Evolutionary conservation across 1,284 basidiomycete genomes (phyloP).

Genomic region (Phellopilus nigrolimitatus): DNA sequence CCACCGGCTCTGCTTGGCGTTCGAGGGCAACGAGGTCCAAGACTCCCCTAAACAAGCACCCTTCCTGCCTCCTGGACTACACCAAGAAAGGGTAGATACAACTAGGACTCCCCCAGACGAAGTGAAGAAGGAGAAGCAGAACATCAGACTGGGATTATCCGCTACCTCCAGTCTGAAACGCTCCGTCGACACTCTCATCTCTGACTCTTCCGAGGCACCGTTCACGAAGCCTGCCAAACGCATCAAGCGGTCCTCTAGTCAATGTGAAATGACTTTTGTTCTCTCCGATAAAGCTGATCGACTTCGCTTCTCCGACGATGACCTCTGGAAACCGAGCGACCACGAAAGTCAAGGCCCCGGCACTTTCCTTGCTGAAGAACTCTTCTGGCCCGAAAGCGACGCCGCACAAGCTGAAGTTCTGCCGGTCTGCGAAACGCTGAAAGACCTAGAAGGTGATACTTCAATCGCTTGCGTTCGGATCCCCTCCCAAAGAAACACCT

Average conservation of each 20-base stretch:
- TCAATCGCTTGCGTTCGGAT: too few species aligned
- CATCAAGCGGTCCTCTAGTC: slow-evolving; percentile 16
- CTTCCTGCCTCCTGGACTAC: background rate
- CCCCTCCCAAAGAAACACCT: too few species aligned
- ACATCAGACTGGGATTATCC: background rate
- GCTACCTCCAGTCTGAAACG: slow-evolving; percentile 2
- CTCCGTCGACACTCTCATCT: background rate
- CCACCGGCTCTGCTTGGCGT: slow-evolving; percentile 13
- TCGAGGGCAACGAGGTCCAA: background rate
- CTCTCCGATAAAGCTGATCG: slow-evolving; percentile 19
- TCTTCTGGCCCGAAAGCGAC: slow-evolving; percentile 12
- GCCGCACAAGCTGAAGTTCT: background rate
- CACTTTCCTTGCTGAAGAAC: background rate
- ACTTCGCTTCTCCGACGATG: slow-evolving; percentile 7
- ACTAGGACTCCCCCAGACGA: background rate
- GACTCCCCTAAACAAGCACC: background rate
- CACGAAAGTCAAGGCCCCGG: background rate
- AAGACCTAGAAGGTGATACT: slow-evolving; percentile 1
- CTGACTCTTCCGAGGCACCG: slow-evolving; percentile 4
- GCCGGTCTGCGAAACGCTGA: background rate
- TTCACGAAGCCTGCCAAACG: slow-evolving; percentile 6
- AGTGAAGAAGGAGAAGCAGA: background rate
- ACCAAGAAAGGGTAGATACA: background rate
- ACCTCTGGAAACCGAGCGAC: background rate
- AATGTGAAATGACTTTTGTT: slow-evolving; percentile 14